These are phyloP conservation scores for Saxispiralis lemnorum DNA, from an alignment of 495 filamentous ascomycete genomes.

Conservation along the genomic window DNA sequence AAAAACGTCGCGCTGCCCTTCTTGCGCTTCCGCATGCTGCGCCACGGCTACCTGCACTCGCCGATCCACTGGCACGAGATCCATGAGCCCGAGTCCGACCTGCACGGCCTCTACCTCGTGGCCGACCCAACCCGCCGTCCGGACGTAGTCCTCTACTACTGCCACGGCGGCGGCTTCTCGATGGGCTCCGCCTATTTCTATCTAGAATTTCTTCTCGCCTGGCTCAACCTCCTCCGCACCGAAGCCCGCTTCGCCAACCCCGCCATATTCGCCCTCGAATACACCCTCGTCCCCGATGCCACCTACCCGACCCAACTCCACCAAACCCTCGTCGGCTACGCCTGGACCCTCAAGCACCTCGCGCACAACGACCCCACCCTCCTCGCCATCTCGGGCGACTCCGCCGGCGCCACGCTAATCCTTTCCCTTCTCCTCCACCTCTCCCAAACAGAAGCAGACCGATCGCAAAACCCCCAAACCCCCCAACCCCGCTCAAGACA, in stretches of 20 bases:
- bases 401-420: conserved; percentile 52
- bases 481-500: too few relatives aligned
- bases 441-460: conserved; percentile 20
- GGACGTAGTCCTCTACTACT: conserved; percentile 56
- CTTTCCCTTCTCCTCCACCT: conserved; percentile 48
- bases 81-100: conserved; percentile 26
- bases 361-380: conserved; percentile 31
- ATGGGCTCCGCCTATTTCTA: conserved; percentile 70
- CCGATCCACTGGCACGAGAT: conserved; percentile 46
- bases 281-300: conserved; percentile 58
- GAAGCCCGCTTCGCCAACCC: conserved; percentile 48
- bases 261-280: conserved; percentile 61
- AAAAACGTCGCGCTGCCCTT: conserved; percentile 54
- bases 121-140: conserved; percentile 33
- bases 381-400: conserved; percentile 54
- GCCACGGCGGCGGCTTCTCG: conserved; percentile 59
- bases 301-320: conserved; percentile 50
- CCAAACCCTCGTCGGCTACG: conserved; percentile 46
- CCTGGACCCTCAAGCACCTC: conserved; percentile 38
- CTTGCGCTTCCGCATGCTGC: conserved; percentile 50
- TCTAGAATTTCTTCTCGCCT: conserved; percentile 57
- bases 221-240: conserved; percentile 35
- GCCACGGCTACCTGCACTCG: conserved; percentile 45
- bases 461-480: conserved; percentile 7
- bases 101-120: conserved; percentile 46